A percentile compares a stretch with the other conserved stretches of the same genome.
Evolutionary conservation across 2,329 filamentous ascomycete genomes (phyloP).

Genomic region (Colletotrichum lini): DNA sequence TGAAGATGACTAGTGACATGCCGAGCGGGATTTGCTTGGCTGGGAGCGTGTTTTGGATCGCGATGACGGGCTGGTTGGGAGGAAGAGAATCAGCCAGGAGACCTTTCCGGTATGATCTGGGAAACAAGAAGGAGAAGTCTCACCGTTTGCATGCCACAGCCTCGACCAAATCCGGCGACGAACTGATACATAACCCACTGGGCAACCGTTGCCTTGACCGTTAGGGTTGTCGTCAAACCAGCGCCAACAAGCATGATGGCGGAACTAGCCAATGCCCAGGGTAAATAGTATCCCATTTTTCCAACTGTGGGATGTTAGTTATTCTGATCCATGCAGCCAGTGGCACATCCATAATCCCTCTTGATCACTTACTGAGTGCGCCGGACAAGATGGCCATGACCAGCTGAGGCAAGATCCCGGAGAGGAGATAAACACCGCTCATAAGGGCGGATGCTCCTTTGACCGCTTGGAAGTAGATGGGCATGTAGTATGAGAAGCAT

Average conservation of each 20-base stretch:
- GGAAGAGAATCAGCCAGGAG: no score
- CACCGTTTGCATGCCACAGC: no score
- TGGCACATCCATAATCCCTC: not conserved
- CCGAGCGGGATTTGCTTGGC: slow-evolving; percentile 4
- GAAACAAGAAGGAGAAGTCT: no score
- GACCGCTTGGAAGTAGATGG: slow-evolving; percentile 46
- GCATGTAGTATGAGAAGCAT: slow-evolving; percentile 39
- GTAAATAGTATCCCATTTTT: slow-evolving; percentile 41
- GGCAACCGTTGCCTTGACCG: no score
- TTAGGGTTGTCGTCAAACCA: no score
- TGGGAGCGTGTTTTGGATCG: slow-evolving; percentile 15
- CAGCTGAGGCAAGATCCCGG: slow-evolving; percentile 37
- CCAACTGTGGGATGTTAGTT: slow-evolving; percentile 47
- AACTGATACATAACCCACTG: no score
- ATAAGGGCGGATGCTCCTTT: slow-evolving; percentile 39
- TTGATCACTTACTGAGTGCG: slow-evolving; percentile 26
- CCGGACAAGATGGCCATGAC: slow-evolving; percentile 31
- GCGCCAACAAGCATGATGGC: no score
- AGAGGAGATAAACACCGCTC: slow-evolving; percentile 45
- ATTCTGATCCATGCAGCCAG: not conserved
- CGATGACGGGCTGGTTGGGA: slow-evolving; percentile 1
- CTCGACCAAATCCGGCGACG: no score
- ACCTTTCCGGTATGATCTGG: no score
- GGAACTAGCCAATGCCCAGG: not conserved
- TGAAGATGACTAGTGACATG: slow-evolving; percentile 10